Evolutionary conservation across 2,329 filamentous ascomycete species (phyloP), one percentile per base, ranked within the genome.

Genomic region (Emergomyces orientalis): DNA sequence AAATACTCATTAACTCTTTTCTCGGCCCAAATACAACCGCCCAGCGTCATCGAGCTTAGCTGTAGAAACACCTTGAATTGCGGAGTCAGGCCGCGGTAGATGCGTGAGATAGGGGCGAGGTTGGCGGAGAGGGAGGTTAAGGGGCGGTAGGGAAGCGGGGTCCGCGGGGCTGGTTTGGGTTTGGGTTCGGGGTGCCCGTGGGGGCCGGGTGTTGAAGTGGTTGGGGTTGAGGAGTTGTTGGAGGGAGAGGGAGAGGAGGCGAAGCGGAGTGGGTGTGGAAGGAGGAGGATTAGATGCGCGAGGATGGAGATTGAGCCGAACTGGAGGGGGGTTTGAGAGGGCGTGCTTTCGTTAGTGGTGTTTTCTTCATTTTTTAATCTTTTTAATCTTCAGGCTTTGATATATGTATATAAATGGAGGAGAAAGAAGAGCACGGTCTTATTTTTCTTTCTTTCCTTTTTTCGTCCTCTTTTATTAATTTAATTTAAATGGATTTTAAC

Each of bases 1-100:
- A 80, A 75, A 67, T 79, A 81, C 58, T 78, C 77, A 27, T 71
- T 74, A 47, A 80, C 76, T 51, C 77, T 69, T 64, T 71, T 72
- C 70, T 81, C 79, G 2, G 79, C 79, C 73, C 78, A 80, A 56
- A 81, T 75, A 65, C 75, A 78, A 1, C 79, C 79, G 9, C 79
- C 79, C 57, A 80, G 69, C 5, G 75, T 80, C 78, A 80, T 79
- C 41, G 70, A 72, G 4, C 74, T 75, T 37, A 81, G 74, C 64
- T 81, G 79, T 43, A 81, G 67, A 65, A 79, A 80, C 34, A 79
- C 75, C 65, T 81, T 81, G 70, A 80, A 81, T 64, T 81, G 79
- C 54, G 77, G 72, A 17, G 79, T 81, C 63, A 81, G 67, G 6
- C 76, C 75, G 30, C 78, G 78, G 68, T 81, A 81, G 47, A 81